Conservation (phyloP, 1,284 basidiomycete species). For the Fomitopsis schrenkii region DNA sequence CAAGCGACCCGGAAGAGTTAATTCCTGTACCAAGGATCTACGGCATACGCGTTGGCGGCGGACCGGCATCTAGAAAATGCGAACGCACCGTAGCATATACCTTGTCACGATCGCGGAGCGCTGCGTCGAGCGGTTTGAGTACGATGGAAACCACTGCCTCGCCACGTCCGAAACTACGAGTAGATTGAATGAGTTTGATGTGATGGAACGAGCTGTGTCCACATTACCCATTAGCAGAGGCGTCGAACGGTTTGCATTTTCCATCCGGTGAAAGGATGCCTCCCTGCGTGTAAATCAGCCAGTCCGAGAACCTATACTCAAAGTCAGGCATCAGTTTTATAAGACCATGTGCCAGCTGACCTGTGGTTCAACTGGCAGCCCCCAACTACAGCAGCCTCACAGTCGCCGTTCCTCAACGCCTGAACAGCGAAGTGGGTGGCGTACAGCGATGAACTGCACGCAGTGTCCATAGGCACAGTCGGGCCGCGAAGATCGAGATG, state of each 20-base stretch:
- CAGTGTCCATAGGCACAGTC: slow-evolving; percentile 45
- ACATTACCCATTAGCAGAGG: slow-evolving; percentile 38
- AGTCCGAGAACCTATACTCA: slow-evolving; percentile 16
- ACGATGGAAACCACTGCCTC: slow-evolving; percentile 24
- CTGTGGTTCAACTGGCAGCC: slow-evolving; percentile 35
- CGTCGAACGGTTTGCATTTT: slow-evolving; percentile 47
- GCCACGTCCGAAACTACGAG: slow-evolving; percentile 19
- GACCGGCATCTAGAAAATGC: too few species aligned
- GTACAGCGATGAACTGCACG: slow-evolving; percentile 43
- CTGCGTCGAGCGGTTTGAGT: slow-evolving; percentile 22
- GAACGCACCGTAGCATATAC: slow-evolving; percentile 23
- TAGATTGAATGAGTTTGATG: background rate
- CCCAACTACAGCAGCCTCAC: slow-evolving; percentile 45
- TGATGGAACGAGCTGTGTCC: background rate
- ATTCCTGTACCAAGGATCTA: slow-evolving; percentile 40
- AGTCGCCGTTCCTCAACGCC: slow-evolving; percentile 39
- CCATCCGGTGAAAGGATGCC: slow-evolving; percentile 39
- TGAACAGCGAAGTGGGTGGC: slow-evolving; percentile 46
- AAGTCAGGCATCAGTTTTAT: background rate
- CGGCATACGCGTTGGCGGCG: background rate
- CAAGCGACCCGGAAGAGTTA: slow-evolving; percentile 33
- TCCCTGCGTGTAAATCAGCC: slow-evolving; percentile 29
- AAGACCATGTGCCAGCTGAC: background rate
- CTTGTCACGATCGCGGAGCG: slow-evolving; percentile 23
- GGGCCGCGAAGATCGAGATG: slow-evolving; percentile 44